Conservation (phyloP, 208 protist genomes). For the Porcisia hertigi region DNA sequence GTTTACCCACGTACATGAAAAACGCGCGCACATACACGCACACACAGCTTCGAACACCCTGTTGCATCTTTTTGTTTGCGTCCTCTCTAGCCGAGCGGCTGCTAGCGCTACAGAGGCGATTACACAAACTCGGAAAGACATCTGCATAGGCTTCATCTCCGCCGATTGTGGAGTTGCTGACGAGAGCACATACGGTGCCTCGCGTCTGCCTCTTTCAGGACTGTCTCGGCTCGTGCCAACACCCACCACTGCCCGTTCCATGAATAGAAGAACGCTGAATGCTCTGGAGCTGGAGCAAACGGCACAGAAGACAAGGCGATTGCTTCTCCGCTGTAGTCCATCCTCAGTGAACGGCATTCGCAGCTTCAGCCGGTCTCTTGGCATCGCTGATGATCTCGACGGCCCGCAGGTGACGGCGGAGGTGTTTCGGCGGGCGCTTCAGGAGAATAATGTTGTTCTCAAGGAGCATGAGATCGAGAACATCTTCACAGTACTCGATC, state of each 20-base stretch:
- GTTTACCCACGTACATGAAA: too few relatives aligned
- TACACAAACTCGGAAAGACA: not conserved
- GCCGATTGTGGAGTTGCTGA: not conserved
- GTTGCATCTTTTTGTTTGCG: too few relatives aligned
- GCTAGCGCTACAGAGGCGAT: not conserved
- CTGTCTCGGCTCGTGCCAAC: not conserved
- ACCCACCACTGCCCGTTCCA: not conserved
- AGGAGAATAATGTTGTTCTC: conserved; percentile 49
- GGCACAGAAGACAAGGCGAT: conserved; percentile 51
- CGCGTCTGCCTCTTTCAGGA: not conserved
- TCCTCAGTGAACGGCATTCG: conserved; percentile 76
- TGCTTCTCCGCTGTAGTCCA: conserved; percentile 40
- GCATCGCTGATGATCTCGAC: conserved; percentile 67
- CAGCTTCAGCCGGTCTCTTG: conserved; percentile 67
- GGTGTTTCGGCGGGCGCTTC: conserved; percentile 43
- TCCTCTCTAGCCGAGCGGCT: not conserved
- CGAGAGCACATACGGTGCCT: not conserved
- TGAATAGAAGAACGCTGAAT: conserved; percentile 26
- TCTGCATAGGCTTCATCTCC: not conserved
- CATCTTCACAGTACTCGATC: conserved; percentile 63
- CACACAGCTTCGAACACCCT: too few relatives aligned
- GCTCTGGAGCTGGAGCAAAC: conserved; percentile 20
- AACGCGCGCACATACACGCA: too few relatives aligned
- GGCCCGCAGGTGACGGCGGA: conserved; percentile 37
- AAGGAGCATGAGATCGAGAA: conserved; percentile 55